These are phyloP conservation scores for Knoxdaviesia capensis DNA, from an alignment of 2,329 filamentous ascomycete species.

Conservation along the genomic window DNA sequence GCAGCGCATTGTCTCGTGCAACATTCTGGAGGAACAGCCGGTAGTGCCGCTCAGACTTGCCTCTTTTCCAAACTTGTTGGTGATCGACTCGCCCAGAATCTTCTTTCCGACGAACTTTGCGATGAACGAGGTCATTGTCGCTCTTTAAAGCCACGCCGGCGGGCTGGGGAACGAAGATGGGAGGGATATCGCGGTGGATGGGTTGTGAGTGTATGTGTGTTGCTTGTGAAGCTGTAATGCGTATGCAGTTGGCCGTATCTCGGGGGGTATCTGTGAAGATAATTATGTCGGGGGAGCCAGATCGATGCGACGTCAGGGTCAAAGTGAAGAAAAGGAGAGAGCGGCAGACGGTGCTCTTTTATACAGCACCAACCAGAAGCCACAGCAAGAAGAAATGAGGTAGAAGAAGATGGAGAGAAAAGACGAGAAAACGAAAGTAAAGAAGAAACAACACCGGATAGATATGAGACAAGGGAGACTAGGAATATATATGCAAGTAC, in stretches of 20 bases:
- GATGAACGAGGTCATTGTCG: conserved; percentile 28
- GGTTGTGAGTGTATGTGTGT: neutral
- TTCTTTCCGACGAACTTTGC: conserved; percentile 35
- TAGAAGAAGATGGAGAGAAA: neutral
- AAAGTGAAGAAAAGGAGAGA: neutral
- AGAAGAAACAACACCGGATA: neutral
- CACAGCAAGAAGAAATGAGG: neutral
- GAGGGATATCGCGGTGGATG: neutral
- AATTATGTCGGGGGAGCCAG: too few relatives aligned
- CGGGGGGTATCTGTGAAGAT: too few relatives aligned
- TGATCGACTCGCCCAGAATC: conserved; percentile 32
- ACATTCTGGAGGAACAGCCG: too few relatives aligned
- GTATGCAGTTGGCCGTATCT: too few relatives aligned
- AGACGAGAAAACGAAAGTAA: neutral
- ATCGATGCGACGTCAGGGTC: too few relatives aligned
- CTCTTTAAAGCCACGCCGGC: neutral
- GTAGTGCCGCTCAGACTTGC: conserved; percentile 13
- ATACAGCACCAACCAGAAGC: neutral
- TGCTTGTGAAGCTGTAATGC: too few relatives aligned
- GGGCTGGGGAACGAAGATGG: too few relatives aligned
- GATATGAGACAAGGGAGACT: too few relatives aligned
- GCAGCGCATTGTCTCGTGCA: too few relatives aligned
- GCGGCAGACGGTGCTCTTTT: neutral
- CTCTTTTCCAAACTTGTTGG: conserved; percentile 38
- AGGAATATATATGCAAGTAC: too few relatives aligned